Base-by-base conservation (phyloP, 202 grass and related monocot species). In the Cymbopogon flexuosus region DNA sequence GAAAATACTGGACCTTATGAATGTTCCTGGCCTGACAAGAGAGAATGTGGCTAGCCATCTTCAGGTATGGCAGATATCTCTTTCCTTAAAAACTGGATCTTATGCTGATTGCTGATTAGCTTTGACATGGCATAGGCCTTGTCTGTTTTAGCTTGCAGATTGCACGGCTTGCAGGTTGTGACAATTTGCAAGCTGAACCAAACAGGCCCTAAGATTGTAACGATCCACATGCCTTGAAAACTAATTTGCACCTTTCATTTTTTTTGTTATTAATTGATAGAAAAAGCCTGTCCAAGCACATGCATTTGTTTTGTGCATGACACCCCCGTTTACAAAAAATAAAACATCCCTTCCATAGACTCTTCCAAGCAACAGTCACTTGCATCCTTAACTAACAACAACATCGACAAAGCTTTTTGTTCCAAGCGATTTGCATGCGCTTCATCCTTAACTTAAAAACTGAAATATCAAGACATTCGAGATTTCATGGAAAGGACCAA, bases 11-110 rank as follows among this genome's bases (percentile, higher is more conserved):
- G 96, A 99, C 46, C 80, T 98, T 75, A 98, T 98, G 96, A 98
- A 91, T 75, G 64, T 98, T 33, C 92, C 90, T 42, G 96, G 96
- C 13, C 81, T 98, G 72, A 98, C 96, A 49, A 98, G 96, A 80
- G 96, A 98, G 73, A 98, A 98, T 81, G 96, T 98, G 59, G 96
- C 96, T 47, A 98, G 96, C 86, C 96, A 98, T 80, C 96, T 98
- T 73, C 96, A 99, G 96, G 96, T 99, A 96, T 60, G 74, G 41
- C 46, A 33, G 42, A 75, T 70, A 36, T 73, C 13, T 40, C 0
- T 81, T 77, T 34, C 45, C 16, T 73, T 73, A 16, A 74, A 23
- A 79, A 45, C 27, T 10, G 14, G 9, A 69, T 79, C 0, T 21
- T 34, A 42, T 33, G 81, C 56, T 84, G 71, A 36, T 76, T 22